Base-by-base conservation (phyloP, 192 early-diverging fungal species). In the Entophlyctis helioformis region DNA sequence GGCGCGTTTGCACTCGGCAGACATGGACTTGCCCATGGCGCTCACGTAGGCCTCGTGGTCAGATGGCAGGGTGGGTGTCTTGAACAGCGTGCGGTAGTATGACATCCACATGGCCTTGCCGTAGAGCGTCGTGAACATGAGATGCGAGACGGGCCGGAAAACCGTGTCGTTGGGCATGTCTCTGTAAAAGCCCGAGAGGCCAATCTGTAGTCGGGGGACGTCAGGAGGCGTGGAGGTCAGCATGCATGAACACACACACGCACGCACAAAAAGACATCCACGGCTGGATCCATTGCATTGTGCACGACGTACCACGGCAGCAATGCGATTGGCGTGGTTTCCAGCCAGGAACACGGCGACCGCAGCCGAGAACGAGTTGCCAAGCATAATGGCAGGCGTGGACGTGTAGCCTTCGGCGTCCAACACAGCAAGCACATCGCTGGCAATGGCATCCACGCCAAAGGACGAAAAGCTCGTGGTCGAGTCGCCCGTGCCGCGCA, bases 331-430 rank as follows among this genome's bases (percentile, higher is more conserved):
- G 10, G 58, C 47, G 24, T 56, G 38, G 4, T 56, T 31, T 4
- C 56, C 44, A n/a, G 52, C 53, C 6, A 50, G 18, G 0, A n/a
- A 20, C 11, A 56, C 36, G 19, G 47, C 46, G 23, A 39, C 39
- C 5, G 58, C 58, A 10, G 46, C 58, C 3, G 46, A 38, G 16
- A 60, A 38, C 2, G 58, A 60, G 48, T 60, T 60, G 24, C 45
- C 52, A 16, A 60, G 0, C 18, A 60, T 2, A 1, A 54, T 37
- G 28, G 59, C 58, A 3, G 46, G 46, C 8, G 8, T 23, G 4
- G 34, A 41, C 20, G 59, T 51, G n/a, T n/a, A n/a, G 3, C 42
- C 4, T 1, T 59, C 39, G 46, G 46, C 48, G 26, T 40, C 58
- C 11, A 60, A 32, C 8, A 60, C 43, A 20, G 2, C 46, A 9